These are phyloP conservation scores for Rhynchospora breviuscula DNA, from an alignment of 176 grass and related monocot species.

Conservation along the genomic window DNA sequence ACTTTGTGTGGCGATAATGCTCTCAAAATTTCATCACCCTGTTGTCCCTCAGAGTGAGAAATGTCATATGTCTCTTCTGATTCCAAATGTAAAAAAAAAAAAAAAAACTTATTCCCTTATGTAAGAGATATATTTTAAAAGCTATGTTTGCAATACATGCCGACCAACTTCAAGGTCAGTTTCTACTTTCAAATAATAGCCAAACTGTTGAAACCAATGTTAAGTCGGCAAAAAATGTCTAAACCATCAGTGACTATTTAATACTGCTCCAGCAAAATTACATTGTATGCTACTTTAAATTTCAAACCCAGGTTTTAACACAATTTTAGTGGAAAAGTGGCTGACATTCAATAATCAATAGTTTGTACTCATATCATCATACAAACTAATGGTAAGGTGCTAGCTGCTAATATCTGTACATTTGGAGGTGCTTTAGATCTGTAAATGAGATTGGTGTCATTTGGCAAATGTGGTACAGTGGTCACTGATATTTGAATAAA, in stretches of 20 bases:
- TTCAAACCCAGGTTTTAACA: not conserved
- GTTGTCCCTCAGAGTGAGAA: not conserved
- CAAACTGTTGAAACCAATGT: not conserved
- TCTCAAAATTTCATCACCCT: not conserved
- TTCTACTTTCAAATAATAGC: not conserved
- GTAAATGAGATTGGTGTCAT: not conserved
- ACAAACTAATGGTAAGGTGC: not conserved
- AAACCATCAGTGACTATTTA: not conserved
- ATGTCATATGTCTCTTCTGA: not conserved
- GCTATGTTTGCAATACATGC: not conserved
- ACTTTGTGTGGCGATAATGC: slow-evolving; percentile 1
- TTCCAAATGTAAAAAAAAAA: too few species aligned
- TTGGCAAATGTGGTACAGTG: slow-evolving; percentile 7
- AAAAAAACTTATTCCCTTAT: too few species aligned
- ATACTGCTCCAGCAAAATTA: not conserved
- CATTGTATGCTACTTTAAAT: not conserved
- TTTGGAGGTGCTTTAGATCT: not conserved
- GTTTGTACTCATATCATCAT: not conserved
- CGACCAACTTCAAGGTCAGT: not conserved
- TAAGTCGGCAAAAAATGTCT: not conserved
- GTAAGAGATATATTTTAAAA: not conserved
- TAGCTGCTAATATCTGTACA: not conserved
- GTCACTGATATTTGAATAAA: not conserved
- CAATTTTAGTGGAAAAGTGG: not conserved
- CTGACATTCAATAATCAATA: not conserved